Evolutionary conservation across 306 rosid genomes (phyloP), one percentile per base, ranked within the genome.

Genomic region (Spatholobus suberectus): DNA sequence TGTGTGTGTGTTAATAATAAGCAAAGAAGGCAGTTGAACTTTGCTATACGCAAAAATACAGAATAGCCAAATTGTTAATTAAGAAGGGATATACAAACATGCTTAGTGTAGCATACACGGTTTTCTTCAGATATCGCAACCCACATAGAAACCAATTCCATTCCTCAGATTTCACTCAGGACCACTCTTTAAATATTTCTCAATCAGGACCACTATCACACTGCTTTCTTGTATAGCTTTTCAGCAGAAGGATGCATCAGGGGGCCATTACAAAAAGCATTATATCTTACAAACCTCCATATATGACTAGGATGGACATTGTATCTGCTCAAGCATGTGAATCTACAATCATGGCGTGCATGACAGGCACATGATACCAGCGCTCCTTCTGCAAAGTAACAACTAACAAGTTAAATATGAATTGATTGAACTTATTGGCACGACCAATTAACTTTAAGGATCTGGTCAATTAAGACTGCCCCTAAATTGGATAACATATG

Each of bases 331-430:
- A 75, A 83, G 81, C 92, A 90, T 89, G 97, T 89, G 91, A 75
- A 63, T 52, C 67, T 17, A 86, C 81, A 86, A 93, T 93, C 89
- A 90, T 91, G 90, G 77, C 62, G 59, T 83, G 84, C 92, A 88
- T 91, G 76, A 87, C 85, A 80, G 43, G 89, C 94, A 91, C 92
- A 81, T 86, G 97, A 93, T 91, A 87, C 88, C 32, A 76, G 87
- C 66, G 84, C 81, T 84, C 83, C 86, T 80, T 83, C 85, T 73
- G 70, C 92, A 88, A 86, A 86, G 80, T 65, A 81, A 51, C 52
- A 63, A 73, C 63, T 6, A 73, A 44, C 62, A 38, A 69, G 40
- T 23, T 74, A 66, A 38, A 37, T 32, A 49, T 55, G 35, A 73
- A 73, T 35, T 74, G 73, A 41, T 52, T 79, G 27, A 79, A 73